Evolutionary conservation across 129 eudicot species (phyloP), one percentile per base, ranked within the genome.

Genomic region (Deinandra increscens): DNA sequence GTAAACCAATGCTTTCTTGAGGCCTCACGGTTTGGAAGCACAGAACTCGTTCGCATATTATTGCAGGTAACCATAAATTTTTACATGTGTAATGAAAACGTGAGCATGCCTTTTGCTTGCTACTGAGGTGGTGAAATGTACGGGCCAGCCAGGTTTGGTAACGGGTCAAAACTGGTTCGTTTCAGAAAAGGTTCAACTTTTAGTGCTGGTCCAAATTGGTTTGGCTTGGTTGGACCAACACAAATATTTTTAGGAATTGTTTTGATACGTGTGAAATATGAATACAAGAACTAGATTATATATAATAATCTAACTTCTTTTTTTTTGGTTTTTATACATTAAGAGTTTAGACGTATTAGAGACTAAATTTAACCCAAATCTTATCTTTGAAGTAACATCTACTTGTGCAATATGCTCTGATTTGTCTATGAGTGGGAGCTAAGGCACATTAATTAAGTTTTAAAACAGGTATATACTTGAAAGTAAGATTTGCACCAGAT

Each of bases 21-120:
- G 80, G 98, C 98, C 49, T 88, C 98, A 1, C 89, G 98, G 64
- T 92, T 92, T 74, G 98, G 98, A 56, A 92, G 98, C 81, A 92
- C 98, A 1, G 98, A 92, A 72, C 94, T 92, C n/a, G 98, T 92
- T 72, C 98, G 96, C 76, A 88, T 92, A 43, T 66, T 92, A 48
- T 81, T 92, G 83, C 96, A 92, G 96, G 98, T 92, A 88, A 68
- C 41, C 55, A 26, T 4, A 44, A 37, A 10, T 29, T 70, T 51
- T 72, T 33, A 56, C 70, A 15, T 41, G 11, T 39, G 7, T 23
- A 23, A 12, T 55, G 34, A 14, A 53, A 74, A 54, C 33, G 15
- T 65, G 20, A 49, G 29, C 60, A 46, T 67, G 11, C 39, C 14
- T 26, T 41, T 23, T 23, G 56, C 55, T 65, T 43, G 39, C 22